A percentile compares a stretch with the other conserved stretches of the same genome.
Evolutionary conservation across 352 stramenopile species (phyloP).

Genomic region (Phytophthora idaei): DNA sequence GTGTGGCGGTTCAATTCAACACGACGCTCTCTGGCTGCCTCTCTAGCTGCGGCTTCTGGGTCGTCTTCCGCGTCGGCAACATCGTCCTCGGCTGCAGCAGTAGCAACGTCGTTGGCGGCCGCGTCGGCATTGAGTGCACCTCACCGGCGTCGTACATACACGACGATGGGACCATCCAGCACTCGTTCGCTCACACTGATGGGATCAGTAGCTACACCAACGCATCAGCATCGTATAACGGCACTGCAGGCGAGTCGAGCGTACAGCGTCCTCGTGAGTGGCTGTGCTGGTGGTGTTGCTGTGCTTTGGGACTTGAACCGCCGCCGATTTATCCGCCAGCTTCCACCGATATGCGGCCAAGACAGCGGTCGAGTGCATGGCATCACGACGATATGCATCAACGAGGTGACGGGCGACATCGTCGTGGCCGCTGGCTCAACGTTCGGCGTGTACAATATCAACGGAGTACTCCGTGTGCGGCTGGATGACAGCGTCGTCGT

Average conservation of each 20-base stretch:
- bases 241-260: constrained; percentile 60
- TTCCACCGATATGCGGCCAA: constrained; percentile 33
- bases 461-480: constrained; percentile 56
- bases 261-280: constrained; percentile 72
- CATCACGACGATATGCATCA: constrained; percentile 64
- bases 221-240: constrained; percentile 48
- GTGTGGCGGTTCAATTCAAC: constrained; percentile 55
- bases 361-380: not conserved
- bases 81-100: constrained; percentile 37
- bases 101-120: constrained; percentile 33
- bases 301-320: constrained; percentile 82
- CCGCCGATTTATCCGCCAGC: constrained; percentile 53
- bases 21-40: constrained; percentile 30
- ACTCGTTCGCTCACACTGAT: constrained; percentile 49
- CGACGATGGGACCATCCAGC: constrained; percentile 28
- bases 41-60: constrained; percentile 30
- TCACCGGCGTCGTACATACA: constrained; percentile 32
- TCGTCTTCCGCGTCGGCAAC: constrained; percentile 27
- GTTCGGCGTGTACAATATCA: constrained; percentile 76
- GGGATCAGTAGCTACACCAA: constrained; percentile 49
- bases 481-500: constrained; percentile 55
- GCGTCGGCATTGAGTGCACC: constrained; percentile 36
- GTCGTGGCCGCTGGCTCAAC: constrained; percentile 48
- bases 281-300: constrained; percentile 54
- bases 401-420: constrained; percentile 70